Evolutionary conservation across 2,329 filamentous ascomycete species (phyloP).

Genomic region (Aureobasidium leucospermi): DNA sequence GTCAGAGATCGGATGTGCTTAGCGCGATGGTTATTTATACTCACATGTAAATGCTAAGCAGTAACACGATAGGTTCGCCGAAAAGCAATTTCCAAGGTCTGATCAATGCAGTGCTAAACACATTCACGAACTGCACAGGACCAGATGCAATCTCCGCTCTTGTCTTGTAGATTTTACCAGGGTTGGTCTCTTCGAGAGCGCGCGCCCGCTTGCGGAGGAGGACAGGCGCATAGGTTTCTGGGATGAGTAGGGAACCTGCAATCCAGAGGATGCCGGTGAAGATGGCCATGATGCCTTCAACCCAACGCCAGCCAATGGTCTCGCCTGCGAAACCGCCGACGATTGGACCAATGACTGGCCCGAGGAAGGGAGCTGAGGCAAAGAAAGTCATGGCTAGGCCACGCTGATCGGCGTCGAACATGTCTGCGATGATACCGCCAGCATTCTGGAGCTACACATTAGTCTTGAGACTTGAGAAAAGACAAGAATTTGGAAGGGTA

Average conservation of each 20-base stretch:
- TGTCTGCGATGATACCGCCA: no score
- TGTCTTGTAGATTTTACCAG: slow-evolving; percentile 49
- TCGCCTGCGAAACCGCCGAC: slow-evolving; percentile 59
- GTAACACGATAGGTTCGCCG: no score
- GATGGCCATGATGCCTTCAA: slow-evolving; percentile 54
- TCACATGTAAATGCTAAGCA: no score
- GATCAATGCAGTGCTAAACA: slow-evolving; percentile 50
- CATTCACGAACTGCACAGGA: slow-evolving; percentile 25
- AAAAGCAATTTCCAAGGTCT: slow-evolving; percentile 65
- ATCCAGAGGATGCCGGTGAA: slow-evolving; percentile 58
- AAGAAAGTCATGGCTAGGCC: no score
- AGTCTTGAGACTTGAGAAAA: no score
- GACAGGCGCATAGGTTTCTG: slow-evolving; percentile 54
- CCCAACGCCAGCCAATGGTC: slow-evolving; percentile 60
- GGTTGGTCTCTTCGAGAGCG: slow-evolving; percentile 42
- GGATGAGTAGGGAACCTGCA: slow-evolving; percentile 42
- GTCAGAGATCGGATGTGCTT: no score
- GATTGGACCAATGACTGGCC: no score
- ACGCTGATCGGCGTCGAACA: no score
- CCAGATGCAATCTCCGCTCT: slow-evolving; percentile 29
- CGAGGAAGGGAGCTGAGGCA: no score
- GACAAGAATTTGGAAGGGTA: no score
- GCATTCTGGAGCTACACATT: no score
- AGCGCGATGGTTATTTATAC: no score
- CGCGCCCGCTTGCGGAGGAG: slow-evolving; percentile 46